Conservation (phyloP, 1,139 yeast species). For the Meyerozyma athensensis region DNA sequence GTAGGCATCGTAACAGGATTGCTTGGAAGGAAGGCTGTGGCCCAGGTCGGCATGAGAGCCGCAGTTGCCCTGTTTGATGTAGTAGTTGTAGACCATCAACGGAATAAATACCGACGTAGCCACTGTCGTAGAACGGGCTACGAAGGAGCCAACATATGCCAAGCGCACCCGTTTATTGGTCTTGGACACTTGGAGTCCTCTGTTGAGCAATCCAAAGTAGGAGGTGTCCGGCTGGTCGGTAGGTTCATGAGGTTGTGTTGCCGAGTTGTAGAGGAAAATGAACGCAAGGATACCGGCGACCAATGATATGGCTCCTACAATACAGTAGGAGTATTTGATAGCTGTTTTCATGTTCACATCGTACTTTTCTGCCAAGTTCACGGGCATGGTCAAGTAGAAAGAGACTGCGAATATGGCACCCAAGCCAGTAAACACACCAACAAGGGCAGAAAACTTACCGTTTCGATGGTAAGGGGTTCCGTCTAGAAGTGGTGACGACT, state of each 20-base stretch:
- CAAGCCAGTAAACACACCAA: conserved; percentile 60
- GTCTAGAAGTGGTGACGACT: conserved; percentile 2
- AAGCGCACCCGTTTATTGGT: conserved; percentile 34
- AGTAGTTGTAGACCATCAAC: conserved; percentile 55
- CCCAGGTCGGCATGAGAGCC: conserved; percentile 17
- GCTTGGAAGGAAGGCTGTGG: conserved; percentile 26
- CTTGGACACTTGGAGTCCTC: conserved; percentile 39
- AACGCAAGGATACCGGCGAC: conserved; percentile 33
- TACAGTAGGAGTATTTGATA: conserved; percentile 42
- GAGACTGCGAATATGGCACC: conserved; percentile 64
- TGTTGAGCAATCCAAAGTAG: conserved; percentile 24
- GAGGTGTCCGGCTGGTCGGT: conserved; percentile 8
- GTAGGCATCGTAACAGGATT: conserved; percentile 59
- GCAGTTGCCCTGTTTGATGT: conserved; percentile 46
- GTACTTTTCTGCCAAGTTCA: conserved; percentile 25
- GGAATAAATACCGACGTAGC: conserved; percentile 62
- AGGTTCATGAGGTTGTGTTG: too few species aligned
- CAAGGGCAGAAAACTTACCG: conserved; percentile 55
- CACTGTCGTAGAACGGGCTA: conserved; percentile 62
- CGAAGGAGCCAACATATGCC: conserved; percentile 60
- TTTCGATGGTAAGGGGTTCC: conserved; percentile 22
- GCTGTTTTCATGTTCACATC: conserved; percentile 33
- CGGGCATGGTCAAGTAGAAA: conserved; percentile 45
- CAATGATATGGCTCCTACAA: conserved; percentile 44
- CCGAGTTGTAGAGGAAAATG: conserved; percentile 41